Conservation (phyloP, 148 eudicot species). For the Vaccinium macrocarpon region DNA sequence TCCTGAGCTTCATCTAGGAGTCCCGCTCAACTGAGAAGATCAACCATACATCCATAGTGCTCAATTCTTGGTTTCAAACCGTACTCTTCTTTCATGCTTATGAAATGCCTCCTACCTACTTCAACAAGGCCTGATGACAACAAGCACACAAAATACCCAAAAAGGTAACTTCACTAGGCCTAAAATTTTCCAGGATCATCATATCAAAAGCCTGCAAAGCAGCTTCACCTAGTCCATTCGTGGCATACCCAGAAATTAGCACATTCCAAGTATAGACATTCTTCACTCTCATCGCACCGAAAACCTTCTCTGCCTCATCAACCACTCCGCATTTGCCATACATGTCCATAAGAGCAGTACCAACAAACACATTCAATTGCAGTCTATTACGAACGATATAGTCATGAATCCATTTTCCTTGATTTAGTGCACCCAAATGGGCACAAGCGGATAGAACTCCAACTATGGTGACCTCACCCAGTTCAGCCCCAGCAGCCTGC, state of each 20-base stretch:
- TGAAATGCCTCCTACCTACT: slow-evolving; percentile 31
- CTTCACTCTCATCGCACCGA: slow-evolving; percentile 7
- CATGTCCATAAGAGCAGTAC: slow-evolving; percentile 11
- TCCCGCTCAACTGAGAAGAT: slow-evolving; percentile 34
- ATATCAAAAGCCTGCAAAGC: neutral
- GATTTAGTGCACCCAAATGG: slow-evolving; percentile 8
- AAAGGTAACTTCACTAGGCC: slow-evolving; percentile 35
- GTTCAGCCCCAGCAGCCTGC: slow-evolving; percentile 4
- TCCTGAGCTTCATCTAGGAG: slow-evolving; percentile 32
- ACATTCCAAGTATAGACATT: slow-evolving; percentile 14
- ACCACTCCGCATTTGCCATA: slow-evolving; percentile 6
- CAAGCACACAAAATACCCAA: slow-evolving; percentile 43
- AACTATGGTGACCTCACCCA: slow-evolving; percentile 9
- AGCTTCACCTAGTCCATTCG: slow-evolving; percentile 11
- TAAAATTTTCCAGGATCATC: slow-evolving; percentile 8
- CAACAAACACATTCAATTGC: slow-evolving; percentile 25
- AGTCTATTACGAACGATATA: neutral
- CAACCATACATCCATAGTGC: slow-evolving; percentile 47
- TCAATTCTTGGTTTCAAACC: slow-evolving; percentile 30
- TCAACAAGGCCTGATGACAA: slow-evolving; percentile 30
- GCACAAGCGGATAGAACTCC: slow-evolving; percentile 12
- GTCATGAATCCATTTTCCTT: slow-evolving; percentile 9
- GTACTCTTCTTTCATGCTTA: slow-evolving; percentile 31
- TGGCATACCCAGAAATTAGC: slow-evolving; percentile 7
- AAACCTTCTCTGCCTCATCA: slow-evolving; percentile 8